Conservation (phyloP, 1,284 basidiomycete species). For the Trametes sp. region DNA sequence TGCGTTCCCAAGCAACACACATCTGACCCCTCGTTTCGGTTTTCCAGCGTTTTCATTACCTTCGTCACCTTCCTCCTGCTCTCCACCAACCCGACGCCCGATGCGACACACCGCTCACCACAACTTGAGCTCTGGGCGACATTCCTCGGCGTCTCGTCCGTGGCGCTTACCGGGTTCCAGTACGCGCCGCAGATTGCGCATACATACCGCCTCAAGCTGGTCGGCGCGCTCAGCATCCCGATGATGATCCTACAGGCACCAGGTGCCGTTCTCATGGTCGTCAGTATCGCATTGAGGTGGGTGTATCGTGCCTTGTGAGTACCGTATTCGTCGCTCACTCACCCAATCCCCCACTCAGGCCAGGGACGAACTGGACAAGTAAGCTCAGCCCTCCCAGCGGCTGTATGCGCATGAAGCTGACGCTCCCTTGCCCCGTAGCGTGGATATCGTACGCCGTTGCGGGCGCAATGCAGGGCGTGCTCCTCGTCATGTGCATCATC, state of each 20-base stretch:
- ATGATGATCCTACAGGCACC: conserved; percentile 98
- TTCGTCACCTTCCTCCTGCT: conserved; percentile 67
- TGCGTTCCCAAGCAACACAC: neutral
- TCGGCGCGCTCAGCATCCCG: conserved; percentile 91
- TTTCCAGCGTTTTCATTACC: conserved; percentile 56
- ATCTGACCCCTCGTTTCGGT: conserved; percentile 4
- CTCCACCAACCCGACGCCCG: conserved; percentile 48
- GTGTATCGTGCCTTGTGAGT: too few relatives aligned
- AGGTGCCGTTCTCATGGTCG: conserved; percentile 88
- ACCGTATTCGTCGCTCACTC: too few relatives aligned
- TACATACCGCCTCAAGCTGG: conserved; percentile 82
- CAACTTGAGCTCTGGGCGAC: conserved; percentile 77
- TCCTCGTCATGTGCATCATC: conserved; percentile 82
- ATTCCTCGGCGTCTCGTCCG: conserved; percentile 87
- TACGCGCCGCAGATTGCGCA: conserved; percentile 89
- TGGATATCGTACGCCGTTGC: conserved; percentile 90
- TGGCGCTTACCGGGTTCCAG: conserved; percentile 81
- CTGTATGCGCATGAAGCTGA: neutral
- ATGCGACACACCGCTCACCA: conserved; percentile 47
- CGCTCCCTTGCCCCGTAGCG: conserved; percentile 47
- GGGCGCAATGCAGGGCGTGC: conserved; percentile 83
- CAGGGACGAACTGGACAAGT: conserved; percentile 91
- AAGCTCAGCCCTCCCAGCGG: conserved; percentile 34
- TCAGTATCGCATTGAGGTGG: conserved; percentile 81
- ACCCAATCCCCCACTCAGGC: conserved; percentile 49